Evolutionary conservation across 306 rosid genomes (phyloP).

Genomic region (Quercus alba): DNA sequence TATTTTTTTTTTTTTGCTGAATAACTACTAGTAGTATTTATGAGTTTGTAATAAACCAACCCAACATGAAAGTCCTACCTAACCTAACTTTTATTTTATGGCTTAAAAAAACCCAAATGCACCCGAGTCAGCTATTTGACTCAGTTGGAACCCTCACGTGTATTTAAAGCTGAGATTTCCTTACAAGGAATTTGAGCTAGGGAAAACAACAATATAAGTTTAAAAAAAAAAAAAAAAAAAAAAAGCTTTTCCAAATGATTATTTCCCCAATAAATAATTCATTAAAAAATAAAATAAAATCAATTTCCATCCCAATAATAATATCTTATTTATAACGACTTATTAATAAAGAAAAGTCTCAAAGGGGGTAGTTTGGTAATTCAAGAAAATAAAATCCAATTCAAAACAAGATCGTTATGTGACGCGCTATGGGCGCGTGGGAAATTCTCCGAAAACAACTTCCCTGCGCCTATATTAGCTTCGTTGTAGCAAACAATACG

Average conservation of each 20-base stretch:
- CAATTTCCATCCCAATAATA: neutral
- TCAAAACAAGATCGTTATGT: neutral
- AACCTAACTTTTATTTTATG: neutral
- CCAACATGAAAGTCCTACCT: neutral
- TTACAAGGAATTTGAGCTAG: neutral
- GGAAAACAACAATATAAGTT: neutral
- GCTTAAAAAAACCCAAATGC: too few species aligned
- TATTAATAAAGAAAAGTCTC: neutral
- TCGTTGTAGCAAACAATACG: slow-evolving; percentile 7
- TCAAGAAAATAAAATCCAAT: neutral
- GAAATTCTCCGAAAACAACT: neutral
- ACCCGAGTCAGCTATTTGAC: too few species aligned
- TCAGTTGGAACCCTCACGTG: slow-evolving; percentile 19
- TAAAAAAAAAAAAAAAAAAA: too few species aligned
- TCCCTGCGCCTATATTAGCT: neutral
- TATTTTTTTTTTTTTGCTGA: too few species aligned
- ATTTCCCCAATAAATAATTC: neutral
- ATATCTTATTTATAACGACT: neutral
- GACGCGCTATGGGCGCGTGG: slow-evolving; percentile 31
- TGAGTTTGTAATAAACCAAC: too few species aligned
- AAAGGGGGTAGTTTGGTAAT: slow-evolving; percentile 26
- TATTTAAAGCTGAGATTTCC: slow-evolving; percentile 8
- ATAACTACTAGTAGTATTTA: too few species aligned
- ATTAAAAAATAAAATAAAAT: too few species aligned
- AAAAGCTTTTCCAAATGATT: neutral